These are phyloP conservation scores for Lactarius psammicola DNA, from an alignment of 768 basidiomycete species.

Conservation along the genomic window DNA sequence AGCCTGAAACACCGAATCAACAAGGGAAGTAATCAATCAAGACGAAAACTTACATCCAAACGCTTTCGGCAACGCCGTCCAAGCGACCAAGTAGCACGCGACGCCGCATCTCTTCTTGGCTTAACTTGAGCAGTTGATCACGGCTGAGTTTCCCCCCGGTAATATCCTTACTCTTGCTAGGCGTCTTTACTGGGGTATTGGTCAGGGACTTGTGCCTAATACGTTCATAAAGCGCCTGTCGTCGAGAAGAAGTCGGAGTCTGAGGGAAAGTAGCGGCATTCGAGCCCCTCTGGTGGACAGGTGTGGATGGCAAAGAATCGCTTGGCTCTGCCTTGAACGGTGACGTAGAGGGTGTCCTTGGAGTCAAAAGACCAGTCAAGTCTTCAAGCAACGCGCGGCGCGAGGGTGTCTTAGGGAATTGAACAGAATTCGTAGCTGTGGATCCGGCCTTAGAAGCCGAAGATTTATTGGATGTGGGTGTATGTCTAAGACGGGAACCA, in stretches of 20 bases:
- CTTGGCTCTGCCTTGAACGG: constrained; percentile 32
- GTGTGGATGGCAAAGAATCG: constrained; percentile 56
- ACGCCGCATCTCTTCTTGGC: constrained; percentile 76
- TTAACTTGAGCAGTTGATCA: constrained; percentile 66
- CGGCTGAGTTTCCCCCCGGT: constrained; percentile 51
- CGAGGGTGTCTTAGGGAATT: constrained; percentile 64
- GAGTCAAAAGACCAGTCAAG: constrained; percentile 40
- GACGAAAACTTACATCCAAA: constrained; percentile 63
- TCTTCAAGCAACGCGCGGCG: constrained; percentile 40
- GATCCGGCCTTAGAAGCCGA: constrained; percentile 34
- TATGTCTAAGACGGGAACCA: constrained; percentile 50
- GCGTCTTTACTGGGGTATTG: constrained; percentile 59
- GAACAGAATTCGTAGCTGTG: constrained; percentile 46
- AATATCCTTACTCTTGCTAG: constrained; percentile 39
- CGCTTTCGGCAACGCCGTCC: constrained; percentile 78
- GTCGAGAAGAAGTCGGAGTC: constrained; percentile 72
- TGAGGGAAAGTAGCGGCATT: constrained; percentile 55
- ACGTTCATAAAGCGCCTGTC: constrained; percentile 80
- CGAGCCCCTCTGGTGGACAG: constrained; percentile 58
- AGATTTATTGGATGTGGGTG: constrained; percentile 35
- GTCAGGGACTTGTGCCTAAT: constrained; percentile 70
- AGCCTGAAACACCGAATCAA: constrained; percentile 45
- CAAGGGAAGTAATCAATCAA: not conserved
- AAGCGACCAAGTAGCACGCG: constrained; percentile 76
- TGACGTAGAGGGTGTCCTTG: constrained; percentile 36